Percentiles rank a stretch among this genome's conserved stretches.
These are phyloP conservation scores for Arxiozyma telluris DNA, from an alignment of 1,139 yeast species.

Conservation along the genomic window DNA sequence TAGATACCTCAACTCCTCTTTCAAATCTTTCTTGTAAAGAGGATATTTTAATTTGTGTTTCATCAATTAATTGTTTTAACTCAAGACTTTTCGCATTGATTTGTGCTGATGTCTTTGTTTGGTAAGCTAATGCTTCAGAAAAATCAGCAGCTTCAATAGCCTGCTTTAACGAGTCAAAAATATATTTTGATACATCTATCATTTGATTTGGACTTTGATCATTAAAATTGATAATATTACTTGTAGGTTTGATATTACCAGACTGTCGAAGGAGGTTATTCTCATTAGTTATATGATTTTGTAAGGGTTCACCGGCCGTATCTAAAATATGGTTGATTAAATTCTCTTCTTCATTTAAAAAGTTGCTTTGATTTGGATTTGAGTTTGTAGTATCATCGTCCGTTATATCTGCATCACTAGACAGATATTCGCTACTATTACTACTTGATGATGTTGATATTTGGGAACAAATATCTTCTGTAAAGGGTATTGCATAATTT, in stretches of 20 bases:
- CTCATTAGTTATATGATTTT: slow-evolving; percentile 9
- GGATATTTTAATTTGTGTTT: slow-evolving; percentile 15
- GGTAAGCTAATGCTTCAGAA: slow-evolving; percentile 26
- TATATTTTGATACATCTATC: slow-evolving; percentile 26
- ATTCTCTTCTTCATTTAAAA: background rate
- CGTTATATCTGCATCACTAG: background rate
- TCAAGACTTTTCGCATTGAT: slow-evolving; percentile 27
- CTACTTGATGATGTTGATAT: slow-evolving; percentile 8
- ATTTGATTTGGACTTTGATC: slow-evolving; percentile 23
- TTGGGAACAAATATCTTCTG: slow-evolving; percentile 12
- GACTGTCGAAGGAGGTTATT: slow-evolving; percentile 1
- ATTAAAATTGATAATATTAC: slow-evolving; percentile 4
- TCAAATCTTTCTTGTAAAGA: slow-evolving; percentile 17
- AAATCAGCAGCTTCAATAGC: slow-evolving; percentile 27
- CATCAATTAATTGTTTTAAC: slow-evolving; percentile 21
- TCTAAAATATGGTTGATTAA: background rate
- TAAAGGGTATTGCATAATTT: slow-evolving; percentile 23
- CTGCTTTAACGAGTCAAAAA: slow-evolving; percentile 25
- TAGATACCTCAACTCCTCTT: slow-evolving; percentile 17
- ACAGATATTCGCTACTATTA: slow-evolving; percentile 8
- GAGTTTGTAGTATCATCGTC: background rate
- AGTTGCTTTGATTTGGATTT: background rate
- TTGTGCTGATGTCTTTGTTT: slow-evolving; percentile 28
- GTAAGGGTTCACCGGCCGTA: slow-evolving; percentile 4
- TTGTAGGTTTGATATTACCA: background rate